These are phyloP conservation scores for Thalassiosira hispida DNA, from an alignment of 352 stramenopile species.

Conservation along the genomic window DNA sequence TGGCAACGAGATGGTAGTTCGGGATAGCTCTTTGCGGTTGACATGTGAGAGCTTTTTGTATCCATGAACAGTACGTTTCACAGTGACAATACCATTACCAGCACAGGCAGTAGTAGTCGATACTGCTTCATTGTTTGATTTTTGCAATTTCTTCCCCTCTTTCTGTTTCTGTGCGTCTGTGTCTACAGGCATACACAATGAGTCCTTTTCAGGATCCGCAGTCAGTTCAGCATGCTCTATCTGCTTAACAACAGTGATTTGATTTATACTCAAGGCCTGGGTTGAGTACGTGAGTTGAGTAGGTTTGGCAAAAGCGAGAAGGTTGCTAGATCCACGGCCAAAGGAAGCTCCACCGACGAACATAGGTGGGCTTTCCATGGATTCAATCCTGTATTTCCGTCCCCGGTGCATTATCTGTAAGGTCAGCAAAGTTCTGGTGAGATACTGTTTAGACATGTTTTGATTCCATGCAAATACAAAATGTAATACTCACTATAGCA, in stretches of 20 bases:
- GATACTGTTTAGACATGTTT: too few relatives aligned
- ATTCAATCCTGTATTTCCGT: slow-evolving; percentile 63
- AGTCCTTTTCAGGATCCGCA: not conserved
- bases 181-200: not conserved
- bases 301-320: slow-evolving; percentile 76
- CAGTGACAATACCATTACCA: slow-evolving; percentile 76
- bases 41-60: slow-evolving; percentile 73
- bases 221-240: slow-evolving; percentile 64
- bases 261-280: slow-evolving; percentile 67
- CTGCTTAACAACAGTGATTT: slow-evolving; percentile 84
- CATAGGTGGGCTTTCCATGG: slow-evolving; percentile 71
- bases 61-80: slow-evolving; percentile 81
- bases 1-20: slow-evolving; percentile 93
- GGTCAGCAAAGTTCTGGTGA: too few relatives aligned
- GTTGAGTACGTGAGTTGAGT: slow-evolving; percentile 69
- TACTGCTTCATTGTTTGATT: not conserved
- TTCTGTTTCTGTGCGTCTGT: slow-evolving; percentile 14
- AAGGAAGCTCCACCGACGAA: slow-evolving; percentile 54
- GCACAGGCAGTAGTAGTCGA: slow-evolving; percentile 47
- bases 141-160: not conserved
- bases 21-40: slow-evolving; percentile 79
- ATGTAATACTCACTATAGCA: slow-evolving; percentile 52
- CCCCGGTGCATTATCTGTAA: slow-evolving; percentile 62
- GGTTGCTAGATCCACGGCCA: slow-evolving; percentile 52
- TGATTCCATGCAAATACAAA: not conserved